Evolutionary conservation across 2,329 filamentous ascomycete species (phyloP).

Genomic region (Colletotrichum brevisporum): DNA sequence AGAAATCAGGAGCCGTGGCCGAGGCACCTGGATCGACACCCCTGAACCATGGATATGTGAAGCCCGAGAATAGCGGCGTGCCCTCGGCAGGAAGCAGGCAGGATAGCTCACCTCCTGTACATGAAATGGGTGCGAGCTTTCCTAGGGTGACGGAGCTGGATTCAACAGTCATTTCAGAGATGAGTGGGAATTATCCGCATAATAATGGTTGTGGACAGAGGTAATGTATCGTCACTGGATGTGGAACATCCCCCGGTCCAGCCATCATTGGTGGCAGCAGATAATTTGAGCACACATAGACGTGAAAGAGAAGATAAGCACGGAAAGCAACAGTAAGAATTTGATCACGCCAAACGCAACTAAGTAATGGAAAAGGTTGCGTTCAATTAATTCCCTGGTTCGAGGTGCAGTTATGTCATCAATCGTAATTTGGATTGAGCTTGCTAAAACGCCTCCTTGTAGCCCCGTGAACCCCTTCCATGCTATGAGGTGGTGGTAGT

Average conservation of each 20-base stretch:
- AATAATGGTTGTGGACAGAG: background rate
- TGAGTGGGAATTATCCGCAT: background rate
- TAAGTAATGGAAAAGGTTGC: too few species aligned
- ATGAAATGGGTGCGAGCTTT: background rate
- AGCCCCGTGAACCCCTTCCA: conserved; percentile 31
- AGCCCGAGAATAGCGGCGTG: background rate
- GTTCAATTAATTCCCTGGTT: background rate
- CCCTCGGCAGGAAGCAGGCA: background rate
- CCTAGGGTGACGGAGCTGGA: background rate
- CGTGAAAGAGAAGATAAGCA: too few species aligned
- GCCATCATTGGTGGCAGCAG: too few species aligned
- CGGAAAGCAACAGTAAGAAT: fast-evolving
- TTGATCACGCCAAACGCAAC: too few species aligned
- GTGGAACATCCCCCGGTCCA: too few species aligned
- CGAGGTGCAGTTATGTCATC: background rate
- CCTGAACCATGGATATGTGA: background rate
- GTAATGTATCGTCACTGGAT: background rate
- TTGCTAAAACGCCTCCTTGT: conserved; percentile 26
- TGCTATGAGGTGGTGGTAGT: conserved; percentile 34
- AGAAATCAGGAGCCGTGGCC: background rate
- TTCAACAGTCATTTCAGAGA: background rate
- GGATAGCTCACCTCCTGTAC: background rate
- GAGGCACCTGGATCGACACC: background rate
- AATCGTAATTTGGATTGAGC: conserved; percentile 17
- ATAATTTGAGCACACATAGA: too few species aligned